Evolutionary conservation across 345 rosid species (phyloP), one percentile per base, ranked within the genome.

Genomic region (Salix caprea): DNA sequence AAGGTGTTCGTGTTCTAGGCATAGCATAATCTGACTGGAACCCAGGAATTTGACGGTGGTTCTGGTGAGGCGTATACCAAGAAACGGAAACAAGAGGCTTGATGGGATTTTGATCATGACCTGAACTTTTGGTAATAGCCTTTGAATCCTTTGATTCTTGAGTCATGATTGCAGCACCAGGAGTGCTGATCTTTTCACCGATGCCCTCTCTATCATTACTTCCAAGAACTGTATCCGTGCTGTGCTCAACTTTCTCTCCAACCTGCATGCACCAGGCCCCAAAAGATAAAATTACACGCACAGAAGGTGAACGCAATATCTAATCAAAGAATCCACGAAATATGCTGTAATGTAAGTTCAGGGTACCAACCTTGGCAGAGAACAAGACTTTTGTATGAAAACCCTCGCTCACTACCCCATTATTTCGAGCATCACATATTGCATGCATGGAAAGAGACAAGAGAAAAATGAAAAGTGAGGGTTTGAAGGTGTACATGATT

Each of bases 1-100:
- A 87, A 30, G 92, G 92, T 65, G 87, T 72, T 7, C 88, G 87
- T 44, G 83, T 84, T 79, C 69, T 80, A 9, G 90, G 92, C 67
- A 76, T 83, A 42, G 92, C 86, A 77, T 89, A 89, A 79, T 89
- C 92, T 2, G 88, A 86, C 81, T 80, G 81, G 77, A 88, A 30
- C 10, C 78, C 89, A 23, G 76, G 75, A 71, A 28, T 28, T n/a
- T 60, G 28, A 24, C 54, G 19, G 46, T 28, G 67, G 39, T 67
- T 74, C 64, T 67, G 78, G 58, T 58, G 44, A 3, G 80, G 73
- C 52, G 42, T 78, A 48, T 66, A 26, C 81, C 85, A 72, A 76
- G 82, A 75, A 44, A 68, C 80, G 46, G 77, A 70, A 65, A 67
- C 87, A 56, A 44, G 62, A 46, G 72, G 69, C 78, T 74, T 65